Conservation (phyloP, 1,284 basidiomycete genomes). For the Kwoniella shivajii region DNA sequence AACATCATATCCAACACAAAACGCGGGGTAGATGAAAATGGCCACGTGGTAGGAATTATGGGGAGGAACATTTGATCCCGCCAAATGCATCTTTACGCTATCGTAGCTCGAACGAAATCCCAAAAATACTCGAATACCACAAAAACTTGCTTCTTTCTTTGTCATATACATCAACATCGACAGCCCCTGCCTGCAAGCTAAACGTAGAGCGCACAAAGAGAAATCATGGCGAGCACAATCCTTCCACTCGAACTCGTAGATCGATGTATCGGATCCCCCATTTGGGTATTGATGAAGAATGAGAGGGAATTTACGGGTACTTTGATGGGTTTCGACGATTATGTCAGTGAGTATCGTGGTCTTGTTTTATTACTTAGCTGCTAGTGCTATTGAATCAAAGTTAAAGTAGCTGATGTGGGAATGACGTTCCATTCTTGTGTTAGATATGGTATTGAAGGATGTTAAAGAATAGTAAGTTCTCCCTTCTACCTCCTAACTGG, state of each 20-base stretch:
- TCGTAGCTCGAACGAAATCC: too few species aligned
- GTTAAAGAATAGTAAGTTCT: conserved; percentile 94
- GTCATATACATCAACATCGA: too few species aligned
- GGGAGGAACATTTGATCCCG: too few species aligned
- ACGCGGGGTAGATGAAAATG: too few species aligned
- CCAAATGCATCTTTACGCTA: too few species aligned
- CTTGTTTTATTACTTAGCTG: background rate
- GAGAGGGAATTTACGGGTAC: conserved; percentile 96
- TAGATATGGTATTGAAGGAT: conserved; percentile 98
- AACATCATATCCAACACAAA: too few species aligned
- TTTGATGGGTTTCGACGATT: conserved; percentile 95
- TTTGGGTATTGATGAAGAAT: conserved; percentile 96
- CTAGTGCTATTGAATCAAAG: too few species aligned
- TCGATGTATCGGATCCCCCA: conserved; percentile 87
- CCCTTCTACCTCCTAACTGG: too few species aligned
- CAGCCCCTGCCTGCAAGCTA: background rate
- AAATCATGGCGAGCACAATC: conserved; percentile 66
- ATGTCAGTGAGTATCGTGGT: conserved; percentile 81
- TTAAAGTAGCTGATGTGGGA: conserved; percentile 12
- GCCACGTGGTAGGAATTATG: too few species aligned
- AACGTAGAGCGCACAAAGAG: background rate
- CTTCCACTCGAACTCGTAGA: conserved; percentile 80
- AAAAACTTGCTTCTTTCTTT: too few species aligned
- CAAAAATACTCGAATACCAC: too few species aligned
- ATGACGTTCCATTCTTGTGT: background rate